Conservation (phyloP, 768 basidiomycete species). For the Lactifluus subvellereus region DNA sequence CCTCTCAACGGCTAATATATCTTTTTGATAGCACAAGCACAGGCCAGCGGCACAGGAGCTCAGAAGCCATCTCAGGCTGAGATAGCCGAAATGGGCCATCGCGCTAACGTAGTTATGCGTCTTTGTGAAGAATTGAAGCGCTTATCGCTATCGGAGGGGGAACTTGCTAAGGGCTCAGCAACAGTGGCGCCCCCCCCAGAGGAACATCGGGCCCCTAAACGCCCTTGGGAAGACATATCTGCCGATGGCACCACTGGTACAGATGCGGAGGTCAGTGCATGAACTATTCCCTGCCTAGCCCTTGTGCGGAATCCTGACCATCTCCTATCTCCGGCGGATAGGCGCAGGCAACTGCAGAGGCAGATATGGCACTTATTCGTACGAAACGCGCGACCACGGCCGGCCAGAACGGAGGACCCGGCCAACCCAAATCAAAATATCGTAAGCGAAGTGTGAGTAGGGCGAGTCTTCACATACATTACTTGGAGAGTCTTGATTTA, state of each 20-base stretch:
- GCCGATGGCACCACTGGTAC: constrained; percentile 34
- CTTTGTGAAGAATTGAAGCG: constrained; percentile 58
- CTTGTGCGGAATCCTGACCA: constrained; percentile 17
- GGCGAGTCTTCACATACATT: constrained; percentile 11
- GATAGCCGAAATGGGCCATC: constrained; percentile 62
- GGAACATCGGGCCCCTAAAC: constrained; percentile 60
- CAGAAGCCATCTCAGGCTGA: constrained; percentile 50
- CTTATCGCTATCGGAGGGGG: constrained; percentile 29
- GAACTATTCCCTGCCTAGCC: constrained; percentile 10
- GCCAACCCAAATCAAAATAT: constrained; percentile 72
- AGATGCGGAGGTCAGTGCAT: constrained; percentile 17
- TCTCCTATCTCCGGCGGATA: constrained; percentile 32
- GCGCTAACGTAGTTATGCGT: constrained; percentile 60
- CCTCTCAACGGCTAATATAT: neutral
- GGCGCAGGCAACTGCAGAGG: constrained; percentile 61
- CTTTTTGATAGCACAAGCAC: constrained; percentile 31
- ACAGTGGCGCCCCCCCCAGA: constrained; percentile 32
- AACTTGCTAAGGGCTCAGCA: constrained; percentile 26
- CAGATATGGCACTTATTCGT: constrained; percentile 82
- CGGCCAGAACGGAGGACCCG: constrained; percentile 39
- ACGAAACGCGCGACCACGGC: constrained; percentile 71
- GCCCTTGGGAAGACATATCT: constrained; percentile 74
- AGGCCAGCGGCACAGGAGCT: constrained; percentile 40
- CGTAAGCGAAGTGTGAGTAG: constrained; percentile 75
- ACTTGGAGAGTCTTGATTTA: constrained; percentile 26